Evolutionary conservation across 768 basidiomycete genomes (phyloP).

Genomic region (Mycena latifolia): DNA sequence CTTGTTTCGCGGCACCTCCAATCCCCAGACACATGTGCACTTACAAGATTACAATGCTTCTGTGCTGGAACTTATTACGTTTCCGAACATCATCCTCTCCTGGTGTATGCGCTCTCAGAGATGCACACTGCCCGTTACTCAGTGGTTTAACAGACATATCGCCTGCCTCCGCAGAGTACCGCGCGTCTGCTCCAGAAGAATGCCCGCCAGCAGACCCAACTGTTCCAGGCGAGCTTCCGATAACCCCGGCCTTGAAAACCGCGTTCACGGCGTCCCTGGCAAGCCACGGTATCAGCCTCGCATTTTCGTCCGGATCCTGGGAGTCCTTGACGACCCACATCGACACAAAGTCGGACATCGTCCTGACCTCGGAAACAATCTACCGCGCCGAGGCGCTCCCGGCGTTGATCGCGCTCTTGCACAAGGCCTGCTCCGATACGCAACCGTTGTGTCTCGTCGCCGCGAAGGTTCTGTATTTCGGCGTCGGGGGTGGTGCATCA

Average conservation of each 20-base stretch:
- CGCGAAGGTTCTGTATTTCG: conserved; percentile 94
- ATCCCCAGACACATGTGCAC: conserved; percentile 67
- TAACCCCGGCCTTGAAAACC: conserved; percentile 71
- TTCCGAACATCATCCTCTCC: conserved; percentile 81
- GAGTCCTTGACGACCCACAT: conserved; percentile 56
- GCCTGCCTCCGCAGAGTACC: conserved; percentile 63
- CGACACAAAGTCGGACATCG: conserved; percentile 65
- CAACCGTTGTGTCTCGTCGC: conserved; percentile 76
- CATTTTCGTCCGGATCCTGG: conserved; percentile 92
- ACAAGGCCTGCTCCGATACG: conserved; percentile 47
- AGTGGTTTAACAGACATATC: conserved; percentile 65
- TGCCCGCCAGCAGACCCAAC: conserved; percentile 47
- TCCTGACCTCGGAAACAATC: conserved; percentile 95
- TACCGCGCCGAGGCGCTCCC: conserved; percentile 78
- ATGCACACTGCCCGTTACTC: conserved; percentile 5
- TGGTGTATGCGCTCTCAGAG: conserved; percentile 74
- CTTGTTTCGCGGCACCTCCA: conserved; percentile 59
- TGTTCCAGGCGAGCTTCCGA: conserved; percentile 68
- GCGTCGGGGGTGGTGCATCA: conserved; percentile 89
- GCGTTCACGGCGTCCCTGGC: conserved; percentile 75
- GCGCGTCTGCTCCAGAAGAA: conserved; percentile 46
- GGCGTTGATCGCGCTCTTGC: conserved; percentile 68
- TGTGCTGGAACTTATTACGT: conserved; percentile 82
- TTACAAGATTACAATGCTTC: conserved; percentile 94
- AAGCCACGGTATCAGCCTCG: conserved; percentile 66